These are phyloP conservation scores for Fusarium pilosicola DNA, from an alignment of 2,329 filamentous ascomycete genomes.

Conservation along the genomic window DNA sequence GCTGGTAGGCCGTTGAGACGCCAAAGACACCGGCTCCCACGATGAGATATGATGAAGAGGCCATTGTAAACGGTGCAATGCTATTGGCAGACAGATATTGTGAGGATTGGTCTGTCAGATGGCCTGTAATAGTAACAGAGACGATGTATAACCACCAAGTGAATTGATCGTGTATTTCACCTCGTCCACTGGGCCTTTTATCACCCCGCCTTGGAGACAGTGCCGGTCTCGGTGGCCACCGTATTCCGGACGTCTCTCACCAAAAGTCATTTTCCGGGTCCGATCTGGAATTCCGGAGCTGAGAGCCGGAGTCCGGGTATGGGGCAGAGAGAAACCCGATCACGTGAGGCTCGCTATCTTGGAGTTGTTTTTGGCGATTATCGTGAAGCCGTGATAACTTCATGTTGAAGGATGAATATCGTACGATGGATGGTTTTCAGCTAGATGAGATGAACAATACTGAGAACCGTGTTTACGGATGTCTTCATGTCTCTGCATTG, in stretches of 20 bases:
- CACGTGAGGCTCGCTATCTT: constrained; percentile 5
- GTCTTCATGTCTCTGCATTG: background rate
- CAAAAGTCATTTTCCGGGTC: constrained; percentile 26
- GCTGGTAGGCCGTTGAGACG: constrained; percentile 71
- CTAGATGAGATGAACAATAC: background rate
- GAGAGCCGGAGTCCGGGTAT: constrained; percentile 23
- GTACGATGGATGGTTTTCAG: background rate
- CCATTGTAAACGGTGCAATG: constrained; percentile 26
- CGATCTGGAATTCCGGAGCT: constrained; percentile 31
- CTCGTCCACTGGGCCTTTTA: constrained; percentile 28
- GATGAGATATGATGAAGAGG: constrained; percentile 61
- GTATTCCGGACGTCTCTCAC: constrained; percentile 25
- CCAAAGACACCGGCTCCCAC: constrained; percentile 74
- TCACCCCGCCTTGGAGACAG: constrained; percentile 27
- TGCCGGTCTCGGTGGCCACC: constrained; percentile 32
- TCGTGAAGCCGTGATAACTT: constrained; percentile 10
- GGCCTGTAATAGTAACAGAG: background rate
- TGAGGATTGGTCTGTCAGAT: constrained; percentile 16
- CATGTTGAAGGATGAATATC: background rate
- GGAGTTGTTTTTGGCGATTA: background rate
- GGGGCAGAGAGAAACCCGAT: constrained; percentile 15
- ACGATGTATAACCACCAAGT: background rate
- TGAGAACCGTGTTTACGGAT: background rate
- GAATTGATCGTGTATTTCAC: constrained; percentile 9
- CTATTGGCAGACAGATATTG: constrained; percentile 17